Evolutionary conservation across 768 basidiomycete species (phyloP), one percentile per base, ranked within the genome.

Genomic region (Amanita thiersii): DNA sequence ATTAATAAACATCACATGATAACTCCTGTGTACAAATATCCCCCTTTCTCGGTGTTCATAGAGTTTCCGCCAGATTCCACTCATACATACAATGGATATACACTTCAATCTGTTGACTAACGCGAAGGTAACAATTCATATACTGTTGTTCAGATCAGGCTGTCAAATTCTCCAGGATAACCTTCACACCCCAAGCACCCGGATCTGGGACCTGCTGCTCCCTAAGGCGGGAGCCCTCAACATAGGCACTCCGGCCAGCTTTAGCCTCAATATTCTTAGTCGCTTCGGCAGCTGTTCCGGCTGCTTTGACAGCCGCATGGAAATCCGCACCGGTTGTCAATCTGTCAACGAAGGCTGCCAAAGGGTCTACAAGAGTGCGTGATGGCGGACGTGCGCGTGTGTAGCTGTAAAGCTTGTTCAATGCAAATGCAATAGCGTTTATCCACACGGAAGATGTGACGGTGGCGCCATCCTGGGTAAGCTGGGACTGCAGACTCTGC

Each of bases 281-380:
- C 37, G 60, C 64, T 48, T 86, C 82, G 5, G 90, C 83, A 2
- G 86, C 89, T 4, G 68, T 60, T 10, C 60, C 62, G 0, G 80
- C 86, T 0, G 74, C 77, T 39, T 61, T 60, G 29, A 83, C 78
- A 0, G 89, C 84, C 2, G 54, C 58, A 0, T 54, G 58, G 17
- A 79, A 62, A 43, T 70, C 69, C 19, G 45, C 46, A 3, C 45
- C 52, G 10, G 48, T 40, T 9, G 49, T 47, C 18, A 81, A 63
- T 14, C 68, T 60, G 3, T 66, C 57, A 31, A 85, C 68, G 58
- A 94, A 93, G 1, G 86, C 84, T 28, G 76, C 70, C 15, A 97
- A 72, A 5, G 92, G 90, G 61, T 97, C 92, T n/a, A 97, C 73
- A 25, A 97, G 78, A 5, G 92, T 96, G 52, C 92, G 79, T 2